Base-by-base conservation (phyloP, 2,329 filamentous ascomycete species). In the Lasiodiplodia theobromae region DNA sequence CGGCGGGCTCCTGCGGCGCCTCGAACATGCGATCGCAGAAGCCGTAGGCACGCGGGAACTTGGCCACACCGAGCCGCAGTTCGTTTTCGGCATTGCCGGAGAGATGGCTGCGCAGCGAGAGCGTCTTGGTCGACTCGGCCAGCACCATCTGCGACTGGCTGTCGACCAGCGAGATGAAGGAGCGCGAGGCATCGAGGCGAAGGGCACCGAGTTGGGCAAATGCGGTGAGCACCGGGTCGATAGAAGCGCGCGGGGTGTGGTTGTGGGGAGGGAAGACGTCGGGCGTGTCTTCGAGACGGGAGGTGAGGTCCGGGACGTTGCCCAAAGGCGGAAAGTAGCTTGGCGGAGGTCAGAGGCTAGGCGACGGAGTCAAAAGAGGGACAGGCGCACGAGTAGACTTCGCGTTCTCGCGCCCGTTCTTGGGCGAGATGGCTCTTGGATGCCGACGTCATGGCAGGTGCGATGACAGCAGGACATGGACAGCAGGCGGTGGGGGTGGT, bases 131-230 rank as follows among this genome's bases (percentile, higher is more conserved):
- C n/a, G 76, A 77, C 69, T 79, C 77, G 12, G 77, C 77, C 5
- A 80, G 72, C 38, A 79, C 74, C 67, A 75, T 78, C 71, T 76
- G 77, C 70, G 77, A 73, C 38, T 71, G 73, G 34, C 77, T 72
- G 69, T 80, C 78, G 72, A 80, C 79, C 71, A 80, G 78, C 68
- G 77, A 79, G 31, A 80, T 77, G 31, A 79, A 68, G 51, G 76
- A 77, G 54, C 78, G 71, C 5, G 75, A 74, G 2, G 76, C 73
- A 49, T 77, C 77, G 21, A 80, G 72, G 11, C 77, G 77, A n/a
- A 80, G 72, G n/a, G 78, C 77, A 6, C 77, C 78, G 49, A 80
- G 64, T 49, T 80, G 78, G 2, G 78, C 78, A 68, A 80, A 78
- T 5, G 78, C 76, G 7, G 75, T 77, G 69, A 80, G 70, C 25